Percentiles rank a stretch among this genome's conserved stretches.
phyloP scores from a whole-genome alignment of 306 rosid species.

The Sphenostylis stenocarpa region DNA sequence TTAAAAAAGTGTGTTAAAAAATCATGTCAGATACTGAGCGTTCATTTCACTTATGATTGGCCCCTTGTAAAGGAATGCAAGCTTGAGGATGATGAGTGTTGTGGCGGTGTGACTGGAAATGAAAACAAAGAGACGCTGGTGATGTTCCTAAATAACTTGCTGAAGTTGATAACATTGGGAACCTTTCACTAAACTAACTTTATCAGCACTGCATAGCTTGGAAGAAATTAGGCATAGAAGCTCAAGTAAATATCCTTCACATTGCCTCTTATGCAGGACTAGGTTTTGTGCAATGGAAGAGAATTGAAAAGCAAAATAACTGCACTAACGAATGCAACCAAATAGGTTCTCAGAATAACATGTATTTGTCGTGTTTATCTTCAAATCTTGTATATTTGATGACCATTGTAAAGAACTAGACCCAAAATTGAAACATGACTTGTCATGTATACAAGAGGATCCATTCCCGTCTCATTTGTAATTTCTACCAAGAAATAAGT shows the following conservation, averaged over 20 bases:
- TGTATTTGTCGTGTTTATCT: neutral
- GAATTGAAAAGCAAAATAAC: constrained; percentile 34
- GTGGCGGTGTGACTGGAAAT: constrained; percentile 25
- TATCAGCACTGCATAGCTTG: constrained; percentile 63
- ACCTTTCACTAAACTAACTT: constrained; percentile 60
- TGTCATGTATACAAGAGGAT: neutral
- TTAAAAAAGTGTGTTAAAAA: neutral
- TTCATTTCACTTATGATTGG: constrained; percentile 43
- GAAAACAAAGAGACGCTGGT: constrained; percentile 34
- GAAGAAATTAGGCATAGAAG: constrained; percentile 78
- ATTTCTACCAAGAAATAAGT: neutral
- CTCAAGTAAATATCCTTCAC: constrained; percentile 68
- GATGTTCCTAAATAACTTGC: constrained; percentile 59
- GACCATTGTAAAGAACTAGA: neutral
- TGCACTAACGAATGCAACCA: constrained; percentile 40
- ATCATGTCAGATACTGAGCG: constrained; percentile 37
- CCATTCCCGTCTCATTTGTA: neutral
- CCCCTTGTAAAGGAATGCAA: constrained; percentile 27
- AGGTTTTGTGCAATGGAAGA: constrained; percentile 34
- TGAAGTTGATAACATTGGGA: constrained; percentile 75
- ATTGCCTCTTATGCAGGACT: constrained; percentile 59
- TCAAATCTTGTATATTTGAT: neutral
- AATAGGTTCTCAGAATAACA: constrained; percentile 16
- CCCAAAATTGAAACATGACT: neutral
- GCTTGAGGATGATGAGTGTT: constrained; percentile 35